Base-by-base conservation (phyloP, 2,329 filamentous ascomycete species). In the Aspergillus niger region DNA sequence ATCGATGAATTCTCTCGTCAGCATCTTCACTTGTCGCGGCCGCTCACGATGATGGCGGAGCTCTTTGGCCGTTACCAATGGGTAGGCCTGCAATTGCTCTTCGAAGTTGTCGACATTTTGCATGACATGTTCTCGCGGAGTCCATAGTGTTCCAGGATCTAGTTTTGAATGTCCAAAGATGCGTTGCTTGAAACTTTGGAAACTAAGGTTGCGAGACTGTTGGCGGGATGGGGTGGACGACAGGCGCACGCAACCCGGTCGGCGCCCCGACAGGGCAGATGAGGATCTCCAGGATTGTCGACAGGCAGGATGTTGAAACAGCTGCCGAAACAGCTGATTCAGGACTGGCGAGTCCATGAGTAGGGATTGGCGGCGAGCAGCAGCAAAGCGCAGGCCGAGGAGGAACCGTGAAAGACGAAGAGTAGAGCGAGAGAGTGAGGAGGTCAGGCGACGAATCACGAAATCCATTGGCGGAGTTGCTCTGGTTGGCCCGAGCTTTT, bases 1-100 rank as follows among this genome's bases (percentile, higher is more conserved):
- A 76, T 99, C 95, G 73, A 99, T 95, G 73, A 99, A 99, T 82
- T 99, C 96, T 66, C 96, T 86, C 74, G 96, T 91, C 72, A 97
- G 80, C 95, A 99, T 99, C 85, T 97, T 97, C 67, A 97, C 93
- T 75, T 90, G 85, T 72, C 86, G 86, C 48, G 95, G 95, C 71
- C 95, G 83, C 73, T 96, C 89, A 56, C 81, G 88, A 57, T 90
- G 84, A 66, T 78, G 81, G 67, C 89, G 88, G 67, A 99, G 80
- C 63, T 92, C 88, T 65, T 89, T 84, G n/a, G 92, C 86, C 8
- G 92, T 96, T 52, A 99, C 90, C 73, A 89, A 87, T 0, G 95
- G 93, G 72, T 91, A 97, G 70, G 86, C 83, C 63, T 87, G 84
- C 75, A 93, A 93, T 76, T 98, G 93, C 50, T 91, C 87, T 2